Evolutionary conservation across 768 basidiomycete genomes (phyloP).

Genomic region (Leccinellum luteum): DNA sequence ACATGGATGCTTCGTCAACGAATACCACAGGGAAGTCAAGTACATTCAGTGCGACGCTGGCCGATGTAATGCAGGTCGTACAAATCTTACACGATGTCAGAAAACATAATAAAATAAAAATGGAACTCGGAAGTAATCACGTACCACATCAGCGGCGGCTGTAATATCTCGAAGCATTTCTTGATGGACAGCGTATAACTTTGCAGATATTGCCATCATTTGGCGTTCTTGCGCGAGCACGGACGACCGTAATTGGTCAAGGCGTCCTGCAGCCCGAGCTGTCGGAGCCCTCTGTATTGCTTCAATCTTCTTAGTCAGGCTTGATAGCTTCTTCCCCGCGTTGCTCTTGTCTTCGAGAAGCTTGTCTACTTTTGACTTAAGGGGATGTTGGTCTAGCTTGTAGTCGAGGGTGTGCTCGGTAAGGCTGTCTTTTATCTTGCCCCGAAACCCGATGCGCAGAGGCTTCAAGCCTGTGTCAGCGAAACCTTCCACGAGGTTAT

Average conservation of each 20-base stretch:
- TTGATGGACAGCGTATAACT: constrained; percentile 54
- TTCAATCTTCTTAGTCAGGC: constrained; percentile 27
- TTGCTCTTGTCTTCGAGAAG: constrained; percentile 40
- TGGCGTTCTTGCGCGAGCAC: constrained; percentile 30
- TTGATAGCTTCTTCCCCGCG: constrained; percentile 22
- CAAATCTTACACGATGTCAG: constrained; percentile 56
- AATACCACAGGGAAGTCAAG: constrained; percentile 92
- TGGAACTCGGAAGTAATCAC: constrained; percentile 26
- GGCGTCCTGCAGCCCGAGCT: constrained; percentile 14
- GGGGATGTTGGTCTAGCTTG: constrained; percentile 60
- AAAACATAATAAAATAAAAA: background rate
- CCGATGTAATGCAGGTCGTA: constrained; percentile 84
- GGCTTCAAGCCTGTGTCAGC: constrained; percentile 61
- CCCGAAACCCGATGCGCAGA: constrained; percentile 69
- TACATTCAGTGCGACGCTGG: constrained; percentile 58
- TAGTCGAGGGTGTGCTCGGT: constrained; percentile 58
- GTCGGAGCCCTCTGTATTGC: constrained; percentile 16
- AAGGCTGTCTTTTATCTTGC: constrained; percentile 57
- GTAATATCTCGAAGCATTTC: constrained; percentile 64
- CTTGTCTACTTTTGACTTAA: constrained; percentile 42
- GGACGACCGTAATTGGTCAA: constrained; percentile 31
- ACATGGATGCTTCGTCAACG: constrained; percentile 95
- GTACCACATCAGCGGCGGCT: constrained; percentile 68
- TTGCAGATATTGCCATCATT: constrained; percentile 35
- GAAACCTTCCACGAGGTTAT: constrained; percentile 82